Conservation (phyloP, 345 rosid species). For the Brassica carinata region DNA sequence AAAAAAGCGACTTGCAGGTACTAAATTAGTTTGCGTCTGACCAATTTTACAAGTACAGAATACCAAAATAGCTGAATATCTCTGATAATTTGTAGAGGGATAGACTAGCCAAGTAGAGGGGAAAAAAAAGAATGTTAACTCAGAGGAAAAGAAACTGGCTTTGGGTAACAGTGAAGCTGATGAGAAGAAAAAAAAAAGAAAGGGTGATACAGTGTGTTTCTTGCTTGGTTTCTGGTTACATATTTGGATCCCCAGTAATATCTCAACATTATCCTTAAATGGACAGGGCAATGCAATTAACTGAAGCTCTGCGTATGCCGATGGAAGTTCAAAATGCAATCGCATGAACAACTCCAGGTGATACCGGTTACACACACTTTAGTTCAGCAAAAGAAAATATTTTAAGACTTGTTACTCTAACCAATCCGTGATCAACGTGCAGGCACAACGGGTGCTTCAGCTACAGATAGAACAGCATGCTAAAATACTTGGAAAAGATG, state of each 20-base stretch:
- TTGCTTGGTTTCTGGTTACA: neutral
- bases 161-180: constrained; percentile 52
- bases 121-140: constrained; percentile 50
- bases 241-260: neutral
- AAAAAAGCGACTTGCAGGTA: constrained; percentile 94
- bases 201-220: constrained; percentile 47
- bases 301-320: constrained; percentile 76
- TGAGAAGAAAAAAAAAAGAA: constrained; percentile 43
- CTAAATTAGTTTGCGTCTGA: neutral
- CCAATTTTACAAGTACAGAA: constrained; percentile 1
- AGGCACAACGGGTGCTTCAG: constrained; percentile 79
- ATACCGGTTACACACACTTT: neutral
- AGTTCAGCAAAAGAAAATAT: neutral
- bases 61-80: constrained; percentile 15
- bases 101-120: constrained; percentile 41
- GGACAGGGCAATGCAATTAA: constrained; percentile 49
- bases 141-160: constrained; percentile 63
- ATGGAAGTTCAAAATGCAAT: constrained; percentile 81
- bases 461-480: constrained; percentile 87
- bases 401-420: neutral
- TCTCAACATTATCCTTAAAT: constrained; percentile 18
- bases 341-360: constrained; percentile 87
- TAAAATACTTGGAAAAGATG: constrained; percentile 71
- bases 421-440: constrained; percentile 26
- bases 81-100: neutral